phyloP scores from a whole-genome alignment of 352 stramenopile species.

The Pythium grandisporangium region DNA sequence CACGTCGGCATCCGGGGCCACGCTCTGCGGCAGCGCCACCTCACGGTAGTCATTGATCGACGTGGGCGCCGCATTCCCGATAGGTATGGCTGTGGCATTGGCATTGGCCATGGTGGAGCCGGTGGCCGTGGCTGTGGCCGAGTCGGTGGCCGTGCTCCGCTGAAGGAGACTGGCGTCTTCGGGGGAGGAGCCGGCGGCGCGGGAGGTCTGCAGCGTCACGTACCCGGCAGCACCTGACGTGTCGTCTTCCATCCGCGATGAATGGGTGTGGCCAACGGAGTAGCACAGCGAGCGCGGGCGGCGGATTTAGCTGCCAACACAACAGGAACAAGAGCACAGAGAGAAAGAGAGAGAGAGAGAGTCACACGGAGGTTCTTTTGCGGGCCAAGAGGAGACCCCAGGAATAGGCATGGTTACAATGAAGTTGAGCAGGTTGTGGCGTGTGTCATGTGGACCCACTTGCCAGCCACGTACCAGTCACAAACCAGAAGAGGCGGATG shows the following conservation, averaged over 20 bases:
- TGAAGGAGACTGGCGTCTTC: not conserved
- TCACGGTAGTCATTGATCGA: conserved; percentile 37
- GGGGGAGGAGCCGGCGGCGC: conserved; percentile 3
- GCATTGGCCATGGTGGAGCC: not conserved
- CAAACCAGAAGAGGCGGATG: too few relatives aligned
- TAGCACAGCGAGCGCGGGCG: too few relatives aligned
- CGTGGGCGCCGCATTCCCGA: not conserved
- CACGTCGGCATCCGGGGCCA: conserved; percentile 8
- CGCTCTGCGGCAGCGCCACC: conserved; percentile 31
- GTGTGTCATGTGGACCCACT: too few relatives aligned
- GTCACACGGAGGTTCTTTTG: too few relatives aligned
- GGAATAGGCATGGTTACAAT: too few relatives aligned
- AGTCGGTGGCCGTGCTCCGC: conserved; percentile 2
- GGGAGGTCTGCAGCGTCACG: conserved; percentile 21
- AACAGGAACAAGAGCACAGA: too few relatives aligned
- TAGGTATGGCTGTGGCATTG: conserved; percentile 2
- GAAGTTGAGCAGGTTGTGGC: too few relatives aligned
- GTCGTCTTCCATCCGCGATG: conserved; percentile 16
- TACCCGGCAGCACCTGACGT: conserved; percentile 8
- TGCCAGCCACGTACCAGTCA: too few relatives aligned
- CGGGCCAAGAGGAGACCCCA: too few relatives aligned
- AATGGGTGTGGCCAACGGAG: too few relatives aligned
- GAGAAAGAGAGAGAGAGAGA: too few relatives aligned
- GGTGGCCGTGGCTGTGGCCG: conserved; percentile 3
- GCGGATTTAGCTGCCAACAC: too few relatives aligned